Evolutionary conservation across 768 basidiomycete genomes (phyloP), one percentile per base, ranked within the genome.

Genomic region (Trametes gibbosa): DNA sequence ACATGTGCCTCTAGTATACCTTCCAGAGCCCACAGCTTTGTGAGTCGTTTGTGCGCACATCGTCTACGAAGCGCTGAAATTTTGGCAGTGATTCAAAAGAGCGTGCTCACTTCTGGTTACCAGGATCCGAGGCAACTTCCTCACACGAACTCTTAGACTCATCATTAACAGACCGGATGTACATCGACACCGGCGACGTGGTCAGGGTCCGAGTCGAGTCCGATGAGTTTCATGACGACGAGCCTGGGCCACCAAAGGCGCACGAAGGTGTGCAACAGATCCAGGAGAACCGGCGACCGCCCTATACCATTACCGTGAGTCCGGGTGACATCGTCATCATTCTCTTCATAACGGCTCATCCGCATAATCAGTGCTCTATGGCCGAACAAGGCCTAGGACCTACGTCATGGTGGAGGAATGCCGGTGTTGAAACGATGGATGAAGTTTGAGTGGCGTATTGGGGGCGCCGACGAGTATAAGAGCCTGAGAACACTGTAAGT

Each of bases 141-240:
- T 74, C 81, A 3, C 80, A 82, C 59, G 85, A 86, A 43, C 79
- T 92, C 21, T 82, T 93, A 41, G 88, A 91, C 68, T 85, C 87
- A 0, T 77, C 86, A 0, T 72, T 81, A 0, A 56, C 79, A 5
- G 84, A 85, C 27, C 81, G 90, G 5, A 89, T 92, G 85, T 94
- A 91, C 70, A 85, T 93, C 60, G 90, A 92, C 70, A 78, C 83
- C 56, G 83, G 85, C 40, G 90, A 91, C 64, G 78, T 88, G 21
- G 74, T 93, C 2, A 87, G 92, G 25, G 82, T 90, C 1, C 85
- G 90, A 5, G 84, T 93, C 5, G 90, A 93, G 66, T 77, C 79
- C 3, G 92, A 92, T 65, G 89, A 92, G 65, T 93, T 92, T 63
- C 87, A 83, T 63, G 92, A 94, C 63, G 89, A 90, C 63, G 91